Evolutionary conservation across 371 early-diverging fungal genomes (phyloP), one percentile per base, ranked within the genome.

Genomic region (Dichotomocladium elegans): DNA sequence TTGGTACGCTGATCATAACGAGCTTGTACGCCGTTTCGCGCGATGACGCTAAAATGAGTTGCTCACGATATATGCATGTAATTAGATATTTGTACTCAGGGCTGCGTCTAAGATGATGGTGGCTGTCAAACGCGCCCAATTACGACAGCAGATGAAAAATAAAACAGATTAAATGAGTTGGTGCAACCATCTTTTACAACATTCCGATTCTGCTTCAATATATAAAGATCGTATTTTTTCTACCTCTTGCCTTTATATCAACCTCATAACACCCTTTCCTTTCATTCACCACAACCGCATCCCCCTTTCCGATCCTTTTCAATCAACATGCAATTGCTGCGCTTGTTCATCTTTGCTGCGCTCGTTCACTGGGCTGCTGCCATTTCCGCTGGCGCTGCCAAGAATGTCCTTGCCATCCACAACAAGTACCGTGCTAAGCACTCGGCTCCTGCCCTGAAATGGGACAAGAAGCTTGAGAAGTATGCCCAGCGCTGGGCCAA

Each of bases 401-500:
- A 53, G 4, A 45, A 35, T 21, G 56, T 68, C 37, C 42, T 82
- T 29, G 55, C 57, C 9, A 25, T 59, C 10, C 78, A 77, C 45
- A 83, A 83, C 64, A 58, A 66, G 22, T 60, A 51, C 55, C 75
- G 81, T 42, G 62, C 66, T 0, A 61, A 41, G 4, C 80, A 83
- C 49, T 60, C 62, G 12, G 64, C 73, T 14, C 71, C 75, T 25
- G 44, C 72, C 5, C 34, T 83, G 48, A 68, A 44, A 15, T 83
- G 80, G 80, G 70, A 65, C 51, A 40, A 22, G 10, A 67, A 42
- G 1, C 44, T 74, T 9, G 83, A 73, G 26, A 44, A 30, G 0
- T 78, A 68, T 47, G 81, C 77, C n/a, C 70, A 76, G 54, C 60
- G 69, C 11, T 78, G 72, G 70, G 61, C 74, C 47, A 62, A 69